Conservation (phyloP, 2,329 filamentous ascomycete genomes). For the Xylariales sp. region DNA sequence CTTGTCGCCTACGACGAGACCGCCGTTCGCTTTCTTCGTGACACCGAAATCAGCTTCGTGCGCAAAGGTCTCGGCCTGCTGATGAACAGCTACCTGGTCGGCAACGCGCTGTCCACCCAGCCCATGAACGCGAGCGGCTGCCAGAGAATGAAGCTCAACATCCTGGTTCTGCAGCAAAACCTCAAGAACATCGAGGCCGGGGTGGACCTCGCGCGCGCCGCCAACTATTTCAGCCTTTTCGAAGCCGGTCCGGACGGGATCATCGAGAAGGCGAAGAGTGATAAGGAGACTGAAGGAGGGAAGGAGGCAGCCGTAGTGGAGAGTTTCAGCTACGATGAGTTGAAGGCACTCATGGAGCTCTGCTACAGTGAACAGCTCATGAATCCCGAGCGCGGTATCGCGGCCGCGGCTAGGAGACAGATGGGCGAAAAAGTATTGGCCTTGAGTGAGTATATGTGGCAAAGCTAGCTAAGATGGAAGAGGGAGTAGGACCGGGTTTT, state of each 20-base stretch:
- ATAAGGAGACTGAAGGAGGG: slow-evolving; percentile 27
- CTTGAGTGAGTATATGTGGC: slow-evolving; percentile 70
- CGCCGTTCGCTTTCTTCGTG: slow-evolving; percentile 65
- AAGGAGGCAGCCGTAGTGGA: slow-evolving; percentile 36
- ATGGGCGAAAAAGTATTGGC: slow-evolving; percentile 67
- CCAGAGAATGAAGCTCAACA: slow-evolving; percentile 87
- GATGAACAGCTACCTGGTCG: slow-evolving; percentile 73
- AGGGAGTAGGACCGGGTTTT: no score
- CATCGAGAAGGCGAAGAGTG: slow-evolving; percentile 55
- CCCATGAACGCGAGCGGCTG: slow-evolving; percentile 83
- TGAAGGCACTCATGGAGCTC: slow-evolving; percentile 61
- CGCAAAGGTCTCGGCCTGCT: slow-evolving; percentile 71
- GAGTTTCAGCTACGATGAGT: slow-evolving; percentile 59
- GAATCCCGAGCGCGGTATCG: slow-evolving; percentile 64
- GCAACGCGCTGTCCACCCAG: slow-evolving; percentile 64
- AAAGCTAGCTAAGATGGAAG: slow-evolving; percentile 44
- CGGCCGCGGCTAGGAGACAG: slow-evolving; percentile 60
- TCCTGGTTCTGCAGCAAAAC: slow-evolving; percentile 92
- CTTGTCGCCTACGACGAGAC: slow-evolving; percentile 87
- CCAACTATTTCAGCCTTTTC: slow-evolving; percentile 67
- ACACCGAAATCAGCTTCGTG: slow-evolving; percentile 69
- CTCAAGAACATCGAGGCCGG: slow-evolving; percentile 84
- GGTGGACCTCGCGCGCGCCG: slow-evolving; percentile 58
- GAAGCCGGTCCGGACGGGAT: slow-evolving; percentile 61
- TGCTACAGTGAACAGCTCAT: slow-evolving; percentile 64